Base-by-base conservation (phyloP, 1,284 basidiomycete species). In the Ceratobasidium theobromae region DNA sequence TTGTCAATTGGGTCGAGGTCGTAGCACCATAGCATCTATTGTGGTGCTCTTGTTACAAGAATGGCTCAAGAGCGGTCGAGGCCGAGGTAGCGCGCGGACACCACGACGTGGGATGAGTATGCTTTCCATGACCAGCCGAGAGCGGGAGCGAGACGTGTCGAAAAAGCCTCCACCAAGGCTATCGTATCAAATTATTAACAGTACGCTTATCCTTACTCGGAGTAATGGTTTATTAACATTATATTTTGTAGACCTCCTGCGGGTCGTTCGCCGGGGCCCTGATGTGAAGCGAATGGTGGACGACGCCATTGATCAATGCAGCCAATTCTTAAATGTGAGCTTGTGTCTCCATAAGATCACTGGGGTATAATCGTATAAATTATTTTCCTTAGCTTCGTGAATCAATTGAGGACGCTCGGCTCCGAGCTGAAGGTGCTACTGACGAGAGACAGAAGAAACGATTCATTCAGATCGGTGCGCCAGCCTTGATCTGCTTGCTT, bases 1-100 rank as follows among this genome's bases (percentile, higher is more conserved):
- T 74, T 97, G 95, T 73, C 97, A 99, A 76, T 84, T 99, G 2
- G 96, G 96, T 2, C 81, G 94, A 33, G 96, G 96, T n/a, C 82
- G 97, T 71, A 95, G 92, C 69, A 97, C 95, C 0, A 79, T 95
- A 69, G 88, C 94, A 16, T 90, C 95, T 4, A 83, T 95, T 53
- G 86, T 98, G 65, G 80, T 98, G 48, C 79, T 94, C 27, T 81
- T 99, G 45, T 92, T 98, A 55, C 84, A 91, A 72, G 83, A 88
- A 72, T 98, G 96, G 96, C 77, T 98, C 82, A 85, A 68, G 40
- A 73, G 71, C 33, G 69, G 49, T 46, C 65, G 54, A n/a, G 46
- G 48, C 23, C 69, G 51, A 25, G 62, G 55, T n/a, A 41, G 30
- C 27, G 48, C 60, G 45, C 52, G 64, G 8, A 66, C 64, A 28